Conservation (phyloP, 768 basidiomycete species). For the Lactarius deliciosus region DNA sequence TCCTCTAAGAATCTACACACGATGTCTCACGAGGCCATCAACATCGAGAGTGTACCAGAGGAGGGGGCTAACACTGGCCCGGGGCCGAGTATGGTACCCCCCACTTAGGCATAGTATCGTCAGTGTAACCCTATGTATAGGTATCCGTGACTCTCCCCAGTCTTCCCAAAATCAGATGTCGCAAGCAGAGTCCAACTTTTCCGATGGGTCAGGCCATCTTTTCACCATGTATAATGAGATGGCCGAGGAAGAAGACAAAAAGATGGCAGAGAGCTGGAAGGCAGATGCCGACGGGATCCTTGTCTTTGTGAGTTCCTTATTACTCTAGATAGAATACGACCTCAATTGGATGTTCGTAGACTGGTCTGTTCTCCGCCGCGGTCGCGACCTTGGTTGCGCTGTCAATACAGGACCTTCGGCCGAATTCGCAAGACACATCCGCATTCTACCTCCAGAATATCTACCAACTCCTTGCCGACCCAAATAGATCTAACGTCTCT, state of each 20-base stretch:
- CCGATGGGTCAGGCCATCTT: neutral
- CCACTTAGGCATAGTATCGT: neutral
- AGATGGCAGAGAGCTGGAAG: neutral
- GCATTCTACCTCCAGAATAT: too few species aligned
- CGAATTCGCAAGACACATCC: neutral
- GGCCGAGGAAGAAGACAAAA: neutral
- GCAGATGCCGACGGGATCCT: neutral
- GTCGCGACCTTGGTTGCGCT: conserved; percentile 3
- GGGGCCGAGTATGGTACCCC: neutral
- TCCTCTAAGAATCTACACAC: too few species aligned
- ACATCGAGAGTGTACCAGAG: neutral
- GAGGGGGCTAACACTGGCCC: neutral
- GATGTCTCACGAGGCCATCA: neutral
- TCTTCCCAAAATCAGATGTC: neutral
- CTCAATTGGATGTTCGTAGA: neutral
- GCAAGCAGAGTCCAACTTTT: neutral
- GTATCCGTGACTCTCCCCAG: neutral
- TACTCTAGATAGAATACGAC: neutral
- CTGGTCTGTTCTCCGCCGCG: conserved; percentile 13
- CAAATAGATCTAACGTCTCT: neutral
- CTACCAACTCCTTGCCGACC: neutral
- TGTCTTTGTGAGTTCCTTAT: neutral
- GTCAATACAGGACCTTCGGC: neutral
- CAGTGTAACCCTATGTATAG: neutral
- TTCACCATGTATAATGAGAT: neutral